A percentile compares a stretch with the other conserved stretches of the same genome.
Conservation (phyloP, 2,329 filamentous ascomycete species). For the Aspergillus carbonarius region DNA sequence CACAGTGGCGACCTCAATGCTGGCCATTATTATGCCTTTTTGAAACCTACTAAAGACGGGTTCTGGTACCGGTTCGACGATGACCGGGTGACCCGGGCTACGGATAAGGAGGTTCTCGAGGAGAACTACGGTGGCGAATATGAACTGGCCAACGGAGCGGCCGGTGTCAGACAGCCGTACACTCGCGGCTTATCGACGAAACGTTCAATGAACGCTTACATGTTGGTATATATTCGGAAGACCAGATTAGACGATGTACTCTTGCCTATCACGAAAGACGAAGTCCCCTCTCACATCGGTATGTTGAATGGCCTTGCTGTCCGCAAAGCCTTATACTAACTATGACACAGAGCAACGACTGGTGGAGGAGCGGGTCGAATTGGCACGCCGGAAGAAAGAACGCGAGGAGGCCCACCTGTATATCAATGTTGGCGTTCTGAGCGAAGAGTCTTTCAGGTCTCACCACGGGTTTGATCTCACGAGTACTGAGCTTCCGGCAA, state of each 20-base stretch:
- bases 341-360: constrained; percentile 62
- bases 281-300: constrained; percentile 81
- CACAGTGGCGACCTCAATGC: constrained; percentile 97
- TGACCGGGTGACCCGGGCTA: constrained; percentile 93
- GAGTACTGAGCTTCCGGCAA: constrained; percentile 60
- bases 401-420: constrained; percentile 93
- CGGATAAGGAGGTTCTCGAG: constrained; percentile 84
- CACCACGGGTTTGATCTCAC: constrained; percentile 85
- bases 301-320: constrained; percentile 34
- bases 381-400: constrained; percentile 79
- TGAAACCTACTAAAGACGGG: constrained; percentile 90
- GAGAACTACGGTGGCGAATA: constrained; percentile 97
- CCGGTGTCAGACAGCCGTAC: constrained; percentile 62
- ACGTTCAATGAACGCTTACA: constrained; percentile 85
- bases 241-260: constrained; percentile 80
- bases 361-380: constrained; percentile 74
- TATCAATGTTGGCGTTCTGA: constrained; percentile 78
- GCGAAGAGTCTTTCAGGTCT: constrained; percentile 73
- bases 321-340: not conserved
- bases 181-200: constrained; percentile 64
- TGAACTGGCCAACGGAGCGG: constrained; percentile 56
- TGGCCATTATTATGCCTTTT: constrained; percentile 95
- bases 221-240: constrained; percentile 96
- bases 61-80: constrained; percentile 98
- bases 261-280: constrained; percentile 69